Evolutionary conservation across 768 basidiomycete genomes (phyloP).

Genomic region (Boletus subparvulus): DNA sequence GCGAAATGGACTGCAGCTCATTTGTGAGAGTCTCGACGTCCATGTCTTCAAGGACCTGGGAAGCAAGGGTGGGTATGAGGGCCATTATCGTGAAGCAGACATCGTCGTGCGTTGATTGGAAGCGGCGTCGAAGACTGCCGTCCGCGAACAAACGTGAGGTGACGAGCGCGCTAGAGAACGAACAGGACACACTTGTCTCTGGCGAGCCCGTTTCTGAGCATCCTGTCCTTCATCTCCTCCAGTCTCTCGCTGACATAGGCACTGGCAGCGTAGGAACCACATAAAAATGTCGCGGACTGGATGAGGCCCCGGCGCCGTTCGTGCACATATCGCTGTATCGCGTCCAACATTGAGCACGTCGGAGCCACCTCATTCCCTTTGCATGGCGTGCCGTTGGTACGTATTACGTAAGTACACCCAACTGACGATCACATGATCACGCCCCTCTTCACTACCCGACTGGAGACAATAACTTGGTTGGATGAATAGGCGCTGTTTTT

Average conservation of each 20-base stretch:
- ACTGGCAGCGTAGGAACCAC: conserved; percentile 62
- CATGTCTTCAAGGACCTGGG: conserved; percentile 67
- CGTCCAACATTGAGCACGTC: conserved; percentile 39
- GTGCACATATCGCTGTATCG: conserved; percentile 47
- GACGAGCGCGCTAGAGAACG: background rate
- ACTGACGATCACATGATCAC: conserved; percentile 2
- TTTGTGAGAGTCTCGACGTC: conserved; percentile 71
- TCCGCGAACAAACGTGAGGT: conserved; percentile 1
- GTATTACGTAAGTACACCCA: conserved; percentile 8
- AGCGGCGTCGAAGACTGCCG: conserved; percentile 65
- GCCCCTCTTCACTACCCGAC: too few species aligned
- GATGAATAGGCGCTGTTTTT: too few species aligned
- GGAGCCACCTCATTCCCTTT: background rate
- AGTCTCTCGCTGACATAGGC: conserved; percentile 60
- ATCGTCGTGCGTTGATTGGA: conserved; percentile 75
- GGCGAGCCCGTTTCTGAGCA: conserved; percentile 60
- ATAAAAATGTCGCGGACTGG: conserved; percentile 52
- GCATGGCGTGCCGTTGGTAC: background rate
- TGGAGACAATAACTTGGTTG: too few species aligned
- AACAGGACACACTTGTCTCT: conserved; percentile 48
- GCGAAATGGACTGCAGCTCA: conserved; percentile 50
- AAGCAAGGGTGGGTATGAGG: conserved; percentile 62
- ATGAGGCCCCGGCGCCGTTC: conserved; percentile 47
- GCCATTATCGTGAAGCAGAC: conserved; percentile 73
- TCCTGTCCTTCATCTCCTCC: conserved; percentile 62